Conservation (phyloP, 2,329 filamentous ascomycete species). For the Exophiala oligosperma region DNA sequence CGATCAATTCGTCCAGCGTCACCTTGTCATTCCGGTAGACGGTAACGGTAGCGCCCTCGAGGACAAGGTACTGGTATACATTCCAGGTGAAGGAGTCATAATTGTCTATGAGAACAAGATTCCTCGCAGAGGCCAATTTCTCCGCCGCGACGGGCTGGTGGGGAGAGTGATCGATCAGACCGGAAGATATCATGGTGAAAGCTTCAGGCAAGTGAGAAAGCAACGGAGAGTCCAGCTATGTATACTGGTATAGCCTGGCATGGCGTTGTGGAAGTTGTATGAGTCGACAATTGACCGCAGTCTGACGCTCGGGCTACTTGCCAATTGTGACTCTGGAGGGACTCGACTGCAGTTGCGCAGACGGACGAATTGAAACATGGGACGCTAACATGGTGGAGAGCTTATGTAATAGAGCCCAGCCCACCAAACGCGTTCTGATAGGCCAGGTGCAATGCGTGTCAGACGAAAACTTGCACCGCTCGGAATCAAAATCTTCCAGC, state of each 20-base stretch:
- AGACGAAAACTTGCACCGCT: too few species aligned
- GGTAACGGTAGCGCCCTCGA: slow-evolving; percentile 90
- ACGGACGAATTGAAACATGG: too few species aligned
- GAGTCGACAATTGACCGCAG: too few species aligned
- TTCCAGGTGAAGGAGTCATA: slow-evolving; percentile 99
- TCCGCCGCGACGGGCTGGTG: slow-evolving; percentile 74
- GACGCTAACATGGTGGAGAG: too few species aligned
- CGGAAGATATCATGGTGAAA: slow-evolving; percentile 44
- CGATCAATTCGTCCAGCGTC: slow-evolving; percentile 77
- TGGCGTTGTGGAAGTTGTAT: too few species aligned
- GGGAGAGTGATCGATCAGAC: slow-evolving; percentile 78
- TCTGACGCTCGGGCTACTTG: too few species aligned
- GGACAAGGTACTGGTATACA: slow-evolving; percentile 94
- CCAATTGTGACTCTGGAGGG: too few species aligned
- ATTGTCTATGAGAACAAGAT: slow-evolving; percentile 95
- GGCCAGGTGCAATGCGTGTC: too few species aligned
- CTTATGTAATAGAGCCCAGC: too few species aligned
- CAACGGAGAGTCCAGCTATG: neutral
- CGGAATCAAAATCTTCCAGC: too few species aligned
- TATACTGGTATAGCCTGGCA: neutral
- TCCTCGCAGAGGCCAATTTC: slow-evolving; percentile 76
- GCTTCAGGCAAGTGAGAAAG: neutral
- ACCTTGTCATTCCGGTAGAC: slow-evolving; percentile 94
- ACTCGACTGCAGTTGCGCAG: too few species aligned
- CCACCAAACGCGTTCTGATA: too few species aligned